Evolutionary conservation across 306 rosid species (phyloP).

Genomic region (Quillaja saponaria): DNA sequence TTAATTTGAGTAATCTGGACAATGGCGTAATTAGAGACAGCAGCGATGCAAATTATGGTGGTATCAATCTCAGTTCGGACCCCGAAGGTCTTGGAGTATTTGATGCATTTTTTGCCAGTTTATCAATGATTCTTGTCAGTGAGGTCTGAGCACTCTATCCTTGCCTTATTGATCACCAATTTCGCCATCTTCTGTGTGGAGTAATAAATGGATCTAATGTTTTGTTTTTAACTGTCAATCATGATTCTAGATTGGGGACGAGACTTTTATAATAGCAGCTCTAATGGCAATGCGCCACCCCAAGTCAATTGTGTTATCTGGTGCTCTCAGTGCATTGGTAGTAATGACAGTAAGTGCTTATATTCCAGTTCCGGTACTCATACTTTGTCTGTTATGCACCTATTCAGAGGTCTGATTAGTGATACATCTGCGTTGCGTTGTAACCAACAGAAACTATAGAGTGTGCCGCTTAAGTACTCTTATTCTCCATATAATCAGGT

Average conservation of each 20-base stretch:
- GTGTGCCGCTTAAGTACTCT: constrained; percentile 28
- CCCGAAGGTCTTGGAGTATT: constrained; percentile 78
- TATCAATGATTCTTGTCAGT: constrained; percentile 90
- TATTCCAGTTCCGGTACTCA: neutral
- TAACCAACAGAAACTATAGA: constrained; percentile 22
- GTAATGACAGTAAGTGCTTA: constrained; percentile 79
- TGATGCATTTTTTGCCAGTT: constrained; percentile 83
- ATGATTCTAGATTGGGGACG: constrained; percentile 88
- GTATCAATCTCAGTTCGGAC: constrained; percentile 51
- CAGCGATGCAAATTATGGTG: constrained; percentile 33
- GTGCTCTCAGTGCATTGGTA: constrained; percentile 84
- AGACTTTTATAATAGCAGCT: constrained; percentile 97
- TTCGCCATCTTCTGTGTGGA: neutral
- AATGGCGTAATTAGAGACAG: constrained; percentile 35
- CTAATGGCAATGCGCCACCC: constrained; percentile 99
- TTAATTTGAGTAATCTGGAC: constrained; percentile 43
- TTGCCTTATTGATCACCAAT: neutral
- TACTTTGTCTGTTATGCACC: too few species aligned
- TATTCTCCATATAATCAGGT: constrained; percentile 29
- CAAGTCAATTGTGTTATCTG: constrained; percentile 89
- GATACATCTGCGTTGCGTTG: constrained; percentile 25
- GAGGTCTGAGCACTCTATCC: constrained; percentile 56
- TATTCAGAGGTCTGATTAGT: constrained; percentile 27
- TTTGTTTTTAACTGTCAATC: constrained; percentile 26
- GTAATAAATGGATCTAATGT: too few species aligned